Evolutionary conservation across 805 yeast genomes (phyloP), one percentile per base, ranked within the genome.

Genomic region (Candida xyloterini): DNA sequence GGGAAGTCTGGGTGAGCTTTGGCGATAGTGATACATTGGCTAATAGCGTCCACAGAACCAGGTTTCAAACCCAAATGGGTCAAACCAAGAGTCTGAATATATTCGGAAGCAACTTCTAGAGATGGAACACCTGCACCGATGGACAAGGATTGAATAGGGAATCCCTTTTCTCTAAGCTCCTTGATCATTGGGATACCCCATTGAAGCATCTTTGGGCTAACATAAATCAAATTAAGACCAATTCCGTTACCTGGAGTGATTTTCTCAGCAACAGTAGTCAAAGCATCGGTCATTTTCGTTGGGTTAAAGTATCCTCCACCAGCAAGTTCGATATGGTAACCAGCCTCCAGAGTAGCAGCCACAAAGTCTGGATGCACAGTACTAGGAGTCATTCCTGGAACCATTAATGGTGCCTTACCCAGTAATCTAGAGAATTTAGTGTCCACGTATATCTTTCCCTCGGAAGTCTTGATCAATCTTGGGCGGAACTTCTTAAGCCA

Each of bases 121-220:
- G 97, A 90, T 46, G 99, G 99, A 49, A 93, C 99, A 77, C 99
- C 99, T 38, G 99, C 99, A 73, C 99, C 99, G 59, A 93, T 90
- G 36, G 99, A 81, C 65, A 93, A 68, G 40, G 96, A 89, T 68
- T 93, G 96, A 54, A 93, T 82, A 52, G 99, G 99, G 77, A 83
- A 89, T 33, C 98, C 98, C 59, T 77, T 81, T 52, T 79, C 83
- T 70, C 99, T 81, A 65, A 93, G 76, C 48, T 80, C 84, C 64
- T 80, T 86, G 63, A 93, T 82, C 70, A 93, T 76, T 43, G 99
- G 99, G 63, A 93, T 89, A 70, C 95, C 95, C 99, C 99, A 93
- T 70, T 89, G 96, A 61, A 93, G 75, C 95, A 90, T 86, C 66
- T 91, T 79, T 61, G 99, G 99, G 68, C 84, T 90, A 53, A 93